Base-by-base conservation (phyloP, 1,139 yeast genomes). In the Yamadazyma jaroonii region DNA sequence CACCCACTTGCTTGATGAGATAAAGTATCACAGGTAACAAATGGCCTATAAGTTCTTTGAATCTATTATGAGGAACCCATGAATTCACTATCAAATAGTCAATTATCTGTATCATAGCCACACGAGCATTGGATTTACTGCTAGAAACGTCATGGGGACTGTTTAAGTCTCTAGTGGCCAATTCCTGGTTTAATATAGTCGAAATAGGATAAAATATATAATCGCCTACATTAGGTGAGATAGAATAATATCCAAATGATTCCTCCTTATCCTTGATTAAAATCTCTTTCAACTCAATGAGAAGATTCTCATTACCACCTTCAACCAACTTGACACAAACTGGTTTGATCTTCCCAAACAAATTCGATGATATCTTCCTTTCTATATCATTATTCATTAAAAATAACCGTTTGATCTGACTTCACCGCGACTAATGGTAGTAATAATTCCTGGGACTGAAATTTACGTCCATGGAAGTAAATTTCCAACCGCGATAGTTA, bases 191-290 rank as follows among this genome's bases (percentile, higher is more conserved):
- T 24, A 70, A 45, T 27, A 68, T 42, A 30, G 50, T 54, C 2
- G 74, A 61, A 11, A 70, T 38, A 1, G 76, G 76, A 38, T 59
- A 67, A 46, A 70, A 70, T 3, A 70, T 51, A 41, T 70, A 70
- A 48, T 70, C 75, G 0, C 73, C 74, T 13, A 70, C 41, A 21
- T 59, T 64, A 5, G 61, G 48, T 2, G 67, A 50, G 7, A 67
- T 38, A 7, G 47, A 36, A 39, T 63, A 66, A 3, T 50, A 42
- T 0, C 38, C 34, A 1, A 34, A 26, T 31, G 56, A 36, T 7
- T 41, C 42, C 6, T 42, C 34, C 29, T 47, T 39, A 37, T 62
- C 64, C 3, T 34, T 25, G 2, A 42, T 28, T 23, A 64, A 41
- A 1, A 39, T 31, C 1, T 33, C 29, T 17, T 47, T 46, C 25